phyloP scores from a whole-genome alignment of 1,284 basidiomycete genomes.

The Coniophora puteana region DNA sequence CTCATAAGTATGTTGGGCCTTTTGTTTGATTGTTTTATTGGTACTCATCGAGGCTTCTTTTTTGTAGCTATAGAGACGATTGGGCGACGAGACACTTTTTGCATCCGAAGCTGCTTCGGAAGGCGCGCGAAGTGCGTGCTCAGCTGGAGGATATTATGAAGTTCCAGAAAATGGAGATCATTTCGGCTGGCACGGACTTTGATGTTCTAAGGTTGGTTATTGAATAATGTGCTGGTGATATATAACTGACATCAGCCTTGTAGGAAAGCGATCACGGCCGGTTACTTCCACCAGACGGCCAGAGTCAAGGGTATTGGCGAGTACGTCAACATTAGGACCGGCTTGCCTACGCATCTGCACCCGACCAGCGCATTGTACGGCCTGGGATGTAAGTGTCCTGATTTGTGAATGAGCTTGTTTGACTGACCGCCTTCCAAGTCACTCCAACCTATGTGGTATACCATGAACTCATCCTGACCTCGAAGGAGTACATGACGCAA shows the following conservation, averaged over 20 bases:
- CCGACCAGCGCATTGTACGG: constrained; percentile 97
- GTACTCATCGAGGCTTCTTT: constrained; percentile 1
- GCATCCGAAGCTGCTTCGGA: constrained; percentile 93
- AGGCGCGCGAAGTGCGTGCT: constrained; percentile 92
- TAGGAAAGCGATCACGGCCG: constrained; percentile 96
- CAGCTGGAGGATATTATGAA: constrained; percentile 99
- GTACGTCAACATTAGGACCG: constrained; percentile 97
- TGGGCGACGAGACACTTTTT: constrained; percentile 96
- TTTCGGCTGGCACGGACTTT: constrained; percentile 93
- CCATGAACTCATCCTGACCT: constrained; percentile 93
- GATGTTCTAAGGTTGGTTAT: constrained; percentile 79
- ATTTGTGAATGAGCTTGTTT: constrained; percentile 8
- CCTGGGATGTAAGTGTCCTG: constrained; percentile 73
- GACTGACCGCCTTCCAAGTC: constrained; percentile 44
- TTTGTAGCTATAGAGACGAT: constrained; percentile 76
- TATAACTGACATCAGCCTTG: constrained; percentile 8
- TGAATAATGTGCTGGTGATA: background rate
- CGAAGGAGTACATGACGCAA: constrained; percentile 96
- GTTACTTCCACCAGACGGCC: constrained; percentile 99
- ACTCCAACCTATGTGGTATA: constrained; percentile 97
- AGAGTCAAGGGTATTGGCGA: constrained; percentile 98
- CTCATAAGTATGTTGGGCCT: constrained; percentile 74
- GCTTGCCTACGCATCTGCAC: constrained; percentile 88
- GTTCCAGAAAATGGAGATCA: constrained; percentile 90
- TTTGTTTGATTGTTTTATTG: background rate